phyloP scores from a whole-genome alignment of 495 filamentous ascomycete genomes.

The Hypoxylon fuscum region DNA sequence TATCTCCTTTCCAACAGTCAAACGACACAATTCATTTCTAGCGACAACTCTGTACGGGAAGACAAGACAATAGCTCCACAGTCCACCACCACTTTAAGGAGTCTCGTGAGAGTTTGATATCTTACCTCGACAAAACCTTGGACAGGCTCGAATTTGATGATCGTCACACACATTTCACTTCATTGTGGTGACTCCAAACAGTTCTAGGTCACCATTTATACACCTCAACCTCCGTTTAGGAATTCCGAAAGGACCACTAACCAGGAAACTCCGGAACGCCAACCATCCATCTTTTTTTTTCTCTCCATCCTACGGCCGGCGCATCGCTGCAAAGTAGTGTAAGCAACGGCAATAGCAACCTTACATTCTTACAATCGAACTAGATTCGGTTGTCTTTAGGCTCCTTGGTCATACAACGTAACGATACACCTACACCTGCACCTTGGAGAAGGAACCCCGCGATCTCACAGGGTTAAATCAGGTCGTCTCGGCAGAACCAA shows the following conservation, averaged over 20 bases:
- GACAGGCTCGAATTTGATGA: constrained; percentile 15
- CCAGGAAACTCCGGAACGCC: constrained; percentile 22
- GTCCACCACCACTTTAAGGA: constrained; percentile 32
- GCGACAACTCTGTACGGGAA: constrained; percentile 11
- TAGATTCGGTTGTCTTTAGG: constrained; percentile 12
- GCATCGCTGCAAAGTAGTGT: constrained; percentile 3
- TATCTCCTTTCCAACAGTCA: constrained; percentile 12
- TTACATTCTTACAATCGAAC: constrained; percentile 28
- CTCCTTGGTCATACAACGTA: constrained; percentile 30
- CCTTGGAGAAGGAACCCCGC: constrained; percentile 26
- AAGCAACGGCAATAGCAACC: constrained; percentile 22
- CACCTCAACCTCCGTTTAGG: constrained; percentile 19
- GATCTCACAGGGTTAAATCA: constrained; percentile 40
- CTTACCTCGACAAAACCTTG: constrained; percentile 30
- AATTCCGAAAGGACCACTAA: constrained; percentile 25
- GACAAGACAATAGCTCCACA: constrained; percentile 19
- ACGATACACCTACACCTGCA: constrained; percentile 42
- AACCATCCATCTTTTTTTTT: background rate
- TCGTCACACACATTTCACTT: constrained; percentile 34
- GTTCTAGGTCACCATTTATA: constrained; percentile 25
- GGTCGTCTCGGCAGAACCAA: constrained; percentile 33
- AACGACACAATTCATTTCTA: constrained; percentile 5
- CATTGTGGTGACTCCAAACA: constrained; percentile 17
- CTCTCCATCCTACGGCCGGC: background rate
- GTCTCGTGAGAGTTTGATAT: constrained; percentile 33